Evolutionary conservation across 129 eudicot species (phyloP), one percentile per base, ranked within the genome.

Genomic region (Dittrichia graveolens): DNA sequence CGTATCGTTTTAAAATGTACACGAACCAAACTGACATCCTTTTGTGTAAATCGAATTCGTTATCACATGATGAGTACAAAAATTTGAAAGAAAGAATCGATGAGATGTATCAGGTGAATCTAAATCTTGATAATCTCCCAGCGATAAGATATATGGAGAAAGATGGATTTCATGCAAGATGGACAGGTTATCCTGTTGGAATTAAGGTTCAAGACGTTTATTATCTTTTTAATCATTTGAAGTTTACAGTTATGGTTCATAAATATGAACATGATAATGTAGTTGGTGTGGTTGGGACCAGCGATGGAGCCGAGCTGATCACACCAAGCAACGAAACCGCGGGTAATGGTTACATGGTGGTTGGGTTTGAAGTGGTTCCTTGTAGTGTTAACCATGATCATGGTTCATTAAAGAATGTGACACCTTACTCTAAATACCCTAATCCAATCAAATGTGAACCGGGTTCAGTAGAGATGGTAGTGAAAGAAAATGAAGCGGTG

Each of bases 351-450:
- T 79, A 79, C 35, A 67, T 72, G 75, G 79, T 79, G 15, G 83
- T 79, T 31, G 83, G 83, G 7, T 80, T 80, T 62, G 84, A 80
- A 37, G 81, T 80, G 7, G 54, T 58, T 40, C 84, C 84, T 54
- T 80, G 84, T 43, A 80, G 84, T 15, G 65, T 75, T 48, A 55
- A 55, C 1, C 74, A 75, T 31, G 67, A 69, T 45, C 13, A 4
- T n/a, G 61, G 40, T 13, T 69, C 34, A 10, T 35, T 78, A 5
- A 79, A 73, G 64, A 52, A 73, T 50, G 13, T 73, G 10, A 61
- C 55, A 39, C 15, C 11, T 4, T 79, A 79, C 15, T 79, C 39
- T 52, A 79, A 73, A 19, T 79, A 79, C 12, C 83, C 81, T 8
- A 16, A 46, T 7, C 11, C 35, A 1, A 62, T 61, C 6, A 62